Percentiles rank a stretch among this genome's conserved stretches.
Evolutionary conservation across 2,329 filamentous ascomycete species (phyloP).

Genomic region (Alternaria sp.): DNA sequence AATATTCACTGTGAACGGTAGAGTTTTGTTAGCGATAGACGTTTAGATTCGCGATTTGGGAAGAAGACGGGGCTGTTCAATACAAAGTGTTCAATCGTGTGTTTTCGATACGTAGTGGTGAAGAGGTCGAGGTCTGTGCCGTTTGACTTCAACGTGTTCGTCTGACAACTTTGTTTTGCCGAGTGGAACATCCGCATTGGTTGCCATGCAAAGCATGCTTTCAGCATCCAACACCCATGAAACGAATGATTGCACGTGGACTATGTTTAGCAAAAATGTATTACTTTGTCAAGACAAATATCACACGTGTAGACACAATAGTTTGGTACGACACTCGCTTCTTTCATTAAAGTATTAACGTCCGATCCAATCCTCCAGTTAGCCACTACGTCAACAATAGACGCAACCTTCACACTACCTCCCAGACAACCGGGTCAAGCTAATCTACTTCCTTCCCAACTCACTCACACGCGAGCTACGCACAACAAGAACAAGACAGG

Average conservation of each 20-base stretch:
- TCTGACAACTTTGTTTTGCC: too few relatives aligned
- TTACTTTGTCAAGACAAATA: background rate
- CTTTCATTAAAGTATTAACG: constrained; percentile 23
- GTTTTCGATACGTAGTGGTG: background rate
- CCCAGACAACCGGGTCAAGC: constrained; percentile 1
- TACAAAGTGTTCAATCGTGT: background rate
- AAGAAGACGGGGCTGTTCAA: background rate
- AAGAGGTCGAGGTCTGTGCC: too few relatives aligned
- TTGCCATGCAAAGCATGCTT: background rate
- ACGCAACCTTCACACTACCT: background rate
- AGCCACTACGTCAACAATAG: constrained; percentile 11
- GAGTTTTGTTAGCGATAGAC: background rate
- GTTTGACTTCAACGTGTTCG: too few relatives aligned
- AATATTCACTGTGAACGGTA: background rate
- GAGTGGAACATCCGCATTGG: too few relatives aligned
- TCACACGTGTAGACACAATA: background rate
- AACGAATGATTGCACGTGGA: background rate
- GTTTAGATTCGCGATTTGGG: background rate
- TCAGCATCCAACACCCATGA: background rate
- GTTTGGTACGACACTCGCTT: constrained; percentile 16
- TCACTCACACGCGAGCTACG: constrained; percentile 3
- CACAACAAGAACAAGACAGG: constrained; percentile 4
- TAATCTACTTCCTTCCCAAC: background rate
- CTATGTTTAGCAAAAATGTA: background rate
- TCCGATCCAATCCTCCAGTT: constrained; percentile 10